phyloP scores from a whole-genome alignment of 352 stramenopile genomes.

The Globisporangium middletonii region DNA sequence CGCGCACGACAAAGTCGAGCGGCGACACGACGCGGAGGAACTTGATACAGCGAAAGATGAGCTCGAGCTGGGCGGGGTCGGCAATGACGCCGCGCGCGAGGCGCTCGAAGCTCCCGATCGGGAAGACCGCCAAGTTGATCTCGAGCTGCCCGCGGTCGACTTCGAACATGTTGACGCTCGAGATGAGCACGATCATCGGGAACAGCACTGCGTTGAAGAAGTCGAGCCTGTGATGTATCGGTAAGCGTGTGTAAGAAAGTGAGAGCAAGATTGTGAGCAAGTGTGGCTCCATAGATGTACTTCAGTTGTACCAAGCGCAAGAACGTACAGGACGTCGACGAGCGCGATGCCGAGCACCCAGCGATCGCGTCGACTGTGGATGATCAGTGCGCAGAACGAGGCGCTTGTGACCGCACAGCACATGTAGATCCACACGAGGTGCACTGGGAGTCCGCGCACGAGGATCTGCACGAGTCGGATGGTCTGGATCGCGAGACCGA shows the following conservation, averaged over 20 bases:
- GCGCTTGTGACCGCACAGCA: conserved; percentile 1
- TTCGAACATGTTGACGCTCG: conserved; percentile 25
- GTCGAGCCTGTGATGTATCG: conserved; percentile 19
- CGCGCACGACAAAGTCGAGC: conserved; percentile 12
- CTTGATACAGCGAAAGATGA: conserved; percentile 10
- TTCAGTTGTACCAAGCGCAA: not conserved
- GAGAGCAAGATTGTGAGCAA: not conserved
- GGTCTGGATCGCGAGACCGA: conserved; percentile 7
- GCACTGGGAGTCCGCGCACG: conserved; percentile 6
- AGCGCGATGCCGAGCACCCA: conserved; percentile 12
- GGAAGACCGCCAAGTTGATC: conserved; percentile 31
- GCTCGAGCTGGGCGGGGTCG: conserved; percentile 18
- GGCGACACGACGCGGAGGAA: conserved; percentile 16
- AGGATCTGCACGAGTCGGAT: conserved; percentile 11
- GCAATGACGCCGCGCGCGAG: conserved; percentile 17
- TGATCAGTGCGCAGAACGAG: conserved; percentile 2
- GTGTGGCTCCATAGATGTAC: not conserved
- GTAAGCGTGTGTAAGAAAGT: not conserved
- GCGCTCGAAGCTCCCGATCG: conserved; percentile 21
- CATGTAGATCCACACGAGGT: conserved; percentile 7
- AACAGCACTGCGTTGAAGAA: conserved; percentile 25
- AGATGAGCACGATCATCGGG: conserved; percentile 24
- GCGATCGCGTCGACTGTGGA: conserved; percentile 7
- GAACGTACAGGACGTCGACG: conserved; percentile 14
- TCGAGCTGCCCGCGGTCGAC: conserved; percentile 22